Percentiles rank a stretch among this genome's conserved stretches.
Evolutionary conservation across 2,329 filamentous ascomycete species (phyloP).

Genomic region (Purpureocillium takamizusanense): DNA sequence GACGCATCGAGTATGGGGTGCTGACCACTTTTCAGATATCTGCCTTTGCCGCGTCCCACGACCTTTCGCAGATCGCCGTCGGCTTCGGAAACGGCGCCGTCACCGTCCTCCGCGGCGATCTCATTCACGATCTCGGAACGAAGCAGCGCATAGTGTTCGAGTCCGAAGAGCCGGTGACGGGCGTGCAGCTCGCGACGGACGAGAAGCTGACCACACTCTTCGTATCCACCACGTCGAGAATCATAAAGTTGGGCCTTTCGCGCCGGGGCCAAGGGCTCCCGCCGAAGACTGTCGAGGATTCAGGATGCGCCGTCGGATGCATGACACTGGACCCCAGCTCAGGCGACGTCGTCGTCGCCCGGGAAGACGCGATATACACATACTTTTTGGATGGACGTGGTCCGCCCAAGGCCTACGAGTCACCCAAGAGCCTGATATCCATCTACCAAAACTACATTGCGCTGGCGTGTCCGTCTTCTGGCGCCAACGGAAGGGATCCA

Average conservation of each 20-base stretch:
- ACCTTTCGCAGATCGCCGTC: constrained; percentile 85
- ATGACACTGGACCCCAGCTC: constrained; percentile 78
- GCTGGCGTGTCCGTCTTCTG: constrained; percentile 66
- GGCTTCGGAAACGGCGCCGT: constrained; percentile 95
- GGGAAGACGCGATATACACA: constrained; percentile 92
- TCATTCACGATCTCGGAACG: constrained; percentile 90
- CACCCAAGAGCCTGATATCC: constrained; percentile 72
- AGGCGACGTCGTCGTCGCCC: constrained; percentile 81
- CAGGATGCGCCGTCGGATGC: constrained; percentile 86
- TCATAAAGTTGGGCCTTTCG: constrained; percentile 78
- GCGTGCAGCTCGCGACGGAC: constrained; percentile 65
- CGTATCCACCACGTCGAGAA: constrained; percentile 81
- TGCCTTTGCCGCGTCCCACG: constrained; percentile 77
- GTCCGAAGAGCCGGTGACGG: constrained; percentile 91
- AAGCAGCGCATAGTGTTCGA: constrained; percentile 93
- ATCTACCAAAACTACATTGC: constrained; percentile 81
- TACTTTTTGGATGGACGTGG: constrained; percentile 81
- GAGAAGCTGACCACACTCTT: constrained; percentile 67
- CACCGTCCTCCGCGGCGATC: constrained; percentile 83
- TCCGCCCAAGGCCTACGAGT: constrained; percentile 84
- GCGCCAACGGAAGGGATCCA: constrained; percentile 42
- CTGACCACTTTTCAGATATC: constrained; percentile 50
- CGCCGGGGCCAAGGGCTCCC: constrained; percentile 85
- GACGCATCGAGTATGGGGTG: no score
- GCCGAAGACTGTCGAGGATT: constrained; percentile 79